Conservation (phyloP, 1,284 basidiomycete species). For the Malassezia slooffiae region DNA sequence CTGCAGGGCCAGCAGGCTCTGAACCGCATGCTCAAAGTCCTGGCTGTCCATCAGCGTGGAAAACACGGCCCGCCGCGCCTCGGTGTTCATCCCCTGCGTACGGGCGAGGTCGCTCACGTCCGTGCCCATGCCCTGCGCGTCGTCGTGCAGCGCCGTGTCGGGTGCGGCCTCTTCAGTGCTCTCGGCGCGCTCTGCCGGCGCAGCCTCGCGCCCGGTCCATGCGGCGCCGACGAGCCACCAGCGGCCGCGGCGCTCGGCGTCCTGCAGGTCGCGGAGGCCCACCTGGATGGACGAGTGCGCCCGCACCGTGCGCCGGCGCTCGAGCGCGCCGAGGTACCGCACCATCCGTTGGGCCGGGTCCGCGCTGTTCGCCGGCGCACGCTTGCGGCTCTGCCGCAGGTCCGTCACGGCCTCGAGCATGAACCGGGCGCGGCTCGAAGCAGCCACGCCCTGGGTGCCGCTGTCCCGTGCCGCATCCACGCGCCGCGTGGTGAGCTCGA, state of each 20-base stretch:
- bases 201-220: constrained; percentile 74
- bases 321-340: constrained; percentile 31
- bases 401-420: constrained; percentile 41
- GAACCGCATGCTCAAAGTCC: constrained; percentile 86
- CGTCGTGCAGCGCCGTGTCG: constrained; percentile 63
- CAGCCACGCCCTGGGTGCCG: not conserved
- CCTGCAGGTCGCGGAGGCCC: constrained; percentile 64
- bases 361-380: constrained; percentile 1
- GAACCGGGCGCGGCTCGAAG: constrained; percentile 33
- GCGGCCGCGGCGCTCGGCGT: constrained; percentile 76
- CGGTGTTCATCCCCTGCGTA: constrained; percentile 97
- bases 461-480: constrained; percentile 10
- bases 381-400: constrained; percentile 52
- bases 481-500: constrained; percentile 26
- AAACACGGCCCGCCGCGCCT: constrained; percentile 80
- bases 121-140: constrained; percentile 15
- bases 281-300: constrained; percentile 31
- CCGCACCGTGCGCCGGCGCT: constrained; percentile 27
- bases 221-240: constrained; percentile 99
- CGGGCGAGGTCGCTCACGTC: constrained; percentile 66
- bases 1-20: constrained; percentile 68
- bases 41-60: constrained; percentile 70
- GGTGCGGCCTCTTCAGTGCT: constrained; percentile 55
- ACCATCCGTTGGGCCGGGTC: constrained; percentile 20
- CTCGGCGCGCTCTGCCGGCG: constrained; percentile 52